These are phyloP conservation scores for Aquilaria sinensis DNA, from an alignment of 345 rosid species.

Conservation along the genomic window DNA sequence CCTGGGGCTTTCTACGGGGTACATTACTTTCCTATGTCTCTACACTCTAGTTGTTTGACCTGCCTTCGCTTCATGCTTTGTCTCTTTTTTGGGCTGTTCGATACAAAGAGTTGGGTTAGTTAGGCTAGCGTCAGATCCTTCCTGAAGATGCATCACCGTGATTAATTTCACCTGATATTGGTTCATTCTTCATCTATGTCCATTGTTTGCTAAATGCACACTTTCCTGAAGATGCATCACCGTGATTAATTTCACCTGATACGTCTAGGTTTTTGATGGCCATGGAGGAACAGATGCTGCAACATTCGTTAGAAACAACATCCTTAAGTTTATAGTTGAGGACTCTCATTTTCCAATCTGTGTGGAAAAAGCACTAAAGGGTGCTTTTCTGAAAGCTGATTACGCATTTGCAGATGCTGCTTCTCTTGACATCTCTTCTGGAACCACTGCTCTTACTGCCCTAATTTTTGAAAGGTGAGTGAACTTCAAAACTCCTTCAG, in stretches of 20 bases:
- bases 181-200: not conserved
- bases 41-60: not conserved
- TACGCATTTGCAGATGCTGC: slow-evolving; percentile 83
- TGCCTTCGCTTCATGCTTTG: not conserved
- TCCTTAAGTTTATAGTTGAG: slow-evolving; percentile 68
- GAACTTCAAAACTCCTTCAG: not conserved
- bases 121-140: too few relatives aligned
- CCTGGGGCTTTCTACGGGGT: slow-evolving; percentile 98
- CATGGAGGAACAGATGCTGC: slow-evolving; percentile 99
- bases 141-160: too few relatives aligned
- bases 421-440: slow-evolving; percentile 88
- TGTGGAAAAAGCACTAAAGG: slow-evolving; percentile 67
- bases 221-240: not conserved
- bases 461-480: slow-evolving; percentile 73
- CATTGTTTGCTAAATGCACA: not conserved
- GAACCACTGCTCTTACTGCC: slow-evolving; percentile 88
- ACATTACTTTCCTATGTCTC: slow-evolving; percentile 12
- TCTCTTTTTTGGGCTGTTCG: not conserved
- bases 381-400: slow-evolving; percentile 84
- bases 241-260: slow-evolving; percentile 10
- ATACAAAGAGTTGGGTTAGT: not conserved
- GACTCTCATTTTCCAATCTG: slow-evolving; percentile 78
- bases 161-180: too few relatives aligned
- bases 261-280: slow-evolving; percentile 86
- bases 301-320: slow-evolving; percentile 58